Percentiles rank a stretch among this genome's conserved stretches.
phyloP scores from a whole-genome alignment of 78 protist species.

The Diacronema lutheri region DNA sequence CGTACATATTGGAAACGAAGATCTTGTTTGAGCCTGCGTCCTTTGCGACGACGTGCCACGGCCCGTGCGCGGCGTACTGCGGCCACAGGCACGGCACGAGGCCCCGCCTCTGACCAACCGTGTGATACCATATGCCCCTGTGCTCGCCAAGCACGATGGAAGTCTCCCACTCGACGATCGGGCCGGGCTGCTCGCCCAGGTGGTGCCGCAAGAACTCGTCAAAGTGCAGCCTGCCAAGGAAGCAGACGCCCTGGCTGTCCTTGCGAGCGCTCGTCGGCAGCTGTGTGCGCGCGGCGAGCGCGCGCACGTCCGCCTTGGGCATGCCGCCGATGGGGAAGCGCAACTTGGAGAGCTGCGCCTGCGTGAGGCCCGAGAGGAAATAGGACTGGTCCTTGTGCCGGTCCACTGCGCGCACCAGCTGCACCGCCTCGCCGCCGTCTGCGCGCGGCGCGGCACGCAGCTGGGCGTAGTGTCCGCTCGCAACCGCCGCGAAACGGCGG shows the following conservation, averaged over 20 bases:
- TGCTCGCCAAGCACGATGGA: conserved; percentile 17
- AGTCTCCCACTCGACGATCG: background rate
- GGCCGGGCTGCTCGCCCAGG: background rate
- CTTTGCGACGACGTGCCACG: conserved; percentile 38
- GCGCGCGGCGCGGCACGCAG: background rate
- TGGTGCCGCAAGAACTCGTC: conserved; percentile 16
- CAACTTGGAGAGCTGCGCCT: conserved; percentile 1
- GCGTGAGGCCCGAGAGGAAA: conserved; percentile 20
- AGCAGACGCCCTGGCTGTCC: conserved; percentile 46
- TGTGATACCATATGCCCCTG: conserved; percentile 41
- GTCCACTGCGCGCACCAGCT: background rate
- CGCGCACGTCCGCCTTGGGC: conserved; percentile 9
- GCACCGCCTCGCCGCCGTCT: background rate
- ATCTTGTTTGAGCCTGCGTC: background rate
- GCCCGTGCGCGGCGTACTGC: background rate
- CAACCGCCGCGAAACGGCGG: background rate
- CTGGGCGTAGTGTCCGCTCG: conserved; percentile 37
- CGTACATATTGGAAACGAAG: background rate
- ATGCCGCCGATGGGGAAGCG: conserved; percentile 7
- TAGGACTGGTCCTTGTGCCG: conserved; percentile 39
- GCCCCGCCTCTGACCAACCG: conserved; percentile 34
- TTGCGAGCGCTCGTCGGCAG: conserved; percentile 11
- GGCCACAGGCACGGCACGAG: background rate
- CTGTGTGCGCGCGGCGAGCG: background rate
- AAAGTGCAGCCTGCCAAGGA: conserved; percentile 31